Evolutionary conservation across 108 stramenopile species (phyloP).

Genomic region (Pseudonitzschia delicatissima): DNA sequence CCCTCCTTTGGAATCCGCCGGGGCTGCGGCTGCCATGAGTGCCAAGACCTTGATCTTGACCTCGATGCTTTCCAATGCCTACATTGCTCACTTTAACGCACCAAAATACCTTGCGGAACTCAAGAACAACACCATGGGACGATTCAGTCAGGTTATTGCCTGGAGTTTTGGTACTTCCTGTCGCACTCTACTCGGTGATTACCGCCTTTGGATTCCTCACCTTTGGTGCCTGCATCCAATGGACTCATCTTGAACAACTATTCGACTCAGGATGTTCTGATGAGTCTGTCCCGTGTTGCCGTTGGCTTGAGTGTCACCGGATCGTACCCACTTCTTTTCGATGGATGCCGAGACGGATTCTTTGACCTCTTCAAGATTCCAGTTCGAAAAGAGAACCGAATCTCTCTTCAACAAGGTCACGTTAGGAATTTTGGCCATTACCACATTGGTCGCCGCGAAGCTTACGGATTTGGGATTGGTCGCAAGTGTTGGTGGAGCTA

Average conservation of each 20-base stretch:
- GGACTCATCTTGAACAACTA: conserved; percentile 96
- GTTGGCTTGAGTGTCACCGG: conserved; percentile 89
- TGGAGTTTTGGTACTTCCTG: conserved; percentile 76
- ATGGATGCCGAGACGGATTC: conserved; percentile 81
- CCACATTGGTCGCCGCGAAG: conserved; percentile 66
- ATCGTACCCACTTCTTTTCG: conserved; percentile 59
- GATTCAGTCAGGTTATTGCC: conserved; percentile 79
- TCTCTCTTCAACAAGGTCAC: conserved; percentile 70
- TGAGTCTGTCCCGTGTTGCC: conserved; percentile 83
- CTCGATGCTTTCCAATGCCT: conserved; percentile 94
- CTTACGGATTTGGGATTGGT: conserved; percentile 82
- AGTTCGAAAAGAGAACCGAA: conserved; percentile 51
- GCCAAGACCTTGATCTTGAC: conserved; percentile 82
- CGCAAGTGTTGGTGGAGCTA: conserved; percentile 90
- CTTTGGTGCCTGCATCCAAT: conserved; percentile 83
- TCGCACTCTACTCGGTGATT: conserved; percentile 72
- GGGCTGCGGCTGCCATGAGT: conserved; percentile 65
- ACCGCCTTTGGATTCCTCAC: conserved; percentile 87
- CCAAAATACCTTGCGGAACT: conserved; percentile 93
- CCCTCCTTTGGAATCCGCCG: conserved; percentile 69
- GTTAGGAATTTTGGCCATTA: conserved; percentile 49
- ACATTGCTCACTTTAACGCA: conserved; percentile 81
- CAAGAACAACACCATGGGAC: conserved; percentile 85
- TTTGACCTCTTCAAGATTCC: conserved; percentile 72
- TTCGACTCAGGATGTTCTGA: conserved; percentile 84